phyloP scores from a whole-genome alignment of 2,329 filamentous ascomycete species.

The Proliferodiscus dingleyae region DNA sequence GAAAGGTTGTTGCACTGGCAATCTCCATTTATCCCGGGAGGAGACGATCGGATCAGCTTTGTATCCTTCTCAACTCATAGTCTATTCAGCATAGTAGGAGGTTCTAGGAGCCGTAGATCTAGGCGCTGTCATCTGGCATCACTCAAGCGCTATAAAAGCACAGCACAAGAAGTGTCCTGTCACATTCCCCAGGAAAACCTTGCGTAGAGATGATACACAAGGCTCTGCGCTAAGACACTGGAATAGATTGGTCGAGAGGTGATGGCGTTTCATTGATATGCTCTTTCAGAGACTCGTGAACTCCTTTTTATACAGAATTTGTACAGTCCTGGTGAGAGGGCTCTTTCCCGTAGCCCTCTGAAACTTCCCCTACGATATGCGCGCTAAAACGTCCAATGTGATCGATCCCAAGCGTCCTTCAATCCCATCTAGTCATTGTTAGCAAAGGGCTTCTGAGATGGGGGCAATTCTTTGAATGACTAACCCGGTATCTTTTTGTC shows the following conservation, averaged over 20 bases:
- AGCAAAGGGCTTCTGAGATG: conserved; percentile 1
- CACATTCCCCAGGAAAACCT: too few relatives aligned
- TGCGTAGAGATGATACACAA: background rate
- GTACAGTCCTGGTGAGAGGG: background rate
- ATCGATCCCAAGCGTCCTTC: conserved; percentile 10
- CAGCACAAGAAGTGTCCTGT: too few relatives aligned
- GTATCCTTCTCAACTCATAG: too few relatives aligned
- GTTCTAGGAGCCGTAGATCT: too few relatives aligned
- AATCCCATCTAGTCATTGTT: conserved; percentile 30
- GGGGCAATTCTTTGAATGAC: conserved; percentile 29
- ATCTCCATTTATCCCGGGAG: too few relatives aligned
- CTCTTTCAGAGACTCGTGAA: background rate
- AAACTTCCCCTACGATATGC: background rate
- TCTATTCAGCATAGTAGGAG: too few relatives aligned
- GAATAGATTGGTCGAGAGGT: background rate
- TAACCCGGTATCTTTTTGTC: conserved; percentile 78
- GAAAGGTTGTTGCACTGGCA: too few relatives aligned
- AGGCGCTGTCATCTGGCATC: too few relatives aligned
- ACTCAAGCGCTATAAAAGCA: too few relatives aligned
- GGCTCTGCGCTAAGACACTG: background rate
- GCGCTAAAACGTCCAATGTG: too few relatives aligned
- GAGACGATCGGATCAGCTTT: too few relatives aligned
- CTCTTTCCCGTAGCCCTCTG: background rate
- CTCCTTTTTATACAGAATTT: background rate
- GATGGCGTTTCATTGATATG: background rate